Evolutionary conservation across 768 basidiomycete species (phyloP).

Genomic region (Suillus weaverae): DNA sequence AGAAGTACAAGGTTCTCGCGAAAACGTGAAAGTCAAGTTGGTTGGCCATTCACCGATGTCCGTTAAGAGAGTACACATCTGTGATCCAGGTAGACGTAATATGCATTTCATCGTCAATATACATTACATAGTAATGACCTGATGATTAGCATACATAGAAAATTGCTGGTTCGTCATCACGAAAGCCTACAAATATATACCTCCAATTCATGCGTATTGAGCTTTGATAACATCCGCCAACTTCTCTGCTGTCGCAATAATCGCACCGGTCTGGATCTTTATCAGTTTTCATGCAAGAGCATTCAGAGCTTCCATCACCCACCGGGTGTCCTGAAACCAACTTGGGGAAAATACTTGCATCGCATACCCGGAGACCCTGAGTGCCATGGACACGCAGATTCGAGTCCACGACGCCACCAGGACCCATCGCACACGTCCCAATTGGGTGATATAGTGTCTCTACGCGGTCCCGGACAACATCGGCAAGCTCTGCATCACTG

Average conservation of each 20-base stretch:
- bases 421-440: slow-evolving; percentile 19
- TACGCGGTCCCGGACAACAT: slow-evolving; percentile 33
- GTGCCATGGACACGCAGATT: slow-evolving; percentile 39
- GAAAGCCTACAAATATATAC: too few relatives aligned
- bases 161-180: too few relatives aligned
- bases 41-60: too few relatives aligned
- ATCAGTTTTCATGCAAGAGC: not conserved
- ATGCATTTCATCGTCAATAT: too few relatives aligned
- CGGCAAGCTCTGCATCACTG: slow-evolving; percentile 36
- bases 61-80: too few relatives aligned
- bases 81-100: too few relatives aligned
- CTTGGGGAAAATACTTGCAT: slow-evolving; percentile 40
- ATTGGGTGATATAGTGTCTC: slow-evolving; percentile 47
- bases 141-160: too few relatives aligned
- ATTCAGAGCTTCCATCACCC: slow-evolving; percentile 9
- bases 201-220: slow-evolving; percentile 15
- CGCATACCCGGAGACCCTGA: slow-evolving; percentile 37
- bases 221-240: slow-evolving; percentile 35
- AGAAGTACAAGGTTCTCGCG: too few relatives aligned
- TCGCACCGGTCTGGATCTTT: slow-evolving; percentile 24
- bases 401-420: slow-evolving; percentile 38
- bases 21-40: too few relatives aligned
- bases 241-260: slow-evolving; percentile 37
- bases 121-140: too few relatives aligned
- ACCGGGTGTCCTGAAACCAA: slow-evolving; percentile 41